Evolutionary conservation across 2,329 filamentous ascomycete genomes (phyloP).

Genomic region (Apiospora kogelbergensis): DNA sequence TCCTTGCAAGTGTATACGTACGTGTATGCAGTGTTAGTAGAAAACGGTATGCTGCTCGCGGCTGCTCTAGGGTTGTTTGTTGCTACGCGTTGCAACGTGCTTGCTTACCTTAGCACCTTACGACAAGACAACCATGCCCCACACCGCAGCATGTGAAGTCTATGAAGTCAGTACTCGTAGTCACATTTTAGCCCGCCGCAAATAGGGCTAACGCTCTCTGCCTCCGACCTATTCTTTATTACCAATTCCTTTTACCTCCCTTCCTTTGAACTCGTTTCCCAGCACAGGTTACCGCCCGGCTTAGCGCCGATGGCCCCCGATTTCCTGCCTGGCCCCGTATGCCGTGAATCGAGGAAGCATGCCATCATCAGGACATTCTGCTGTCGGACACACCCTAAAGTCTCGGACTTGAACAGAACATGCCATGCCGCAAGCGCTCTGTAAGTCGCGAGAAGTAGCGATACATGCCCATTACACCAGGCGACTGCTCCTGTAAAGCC

Average conservation of each 20-base stretch:
- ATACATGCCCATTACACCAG: not conserved
- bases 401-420: not conserved
- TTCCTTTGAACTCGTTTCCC: not conserved
- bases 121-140: not conserved
- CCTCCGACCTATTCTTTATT: not conserved
- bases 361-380: not conserved
- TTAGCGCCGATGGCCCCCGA: not conserved
- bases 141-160: not conserved
- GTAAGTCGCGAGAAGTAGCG: not conserved
- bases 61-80: not conserved
- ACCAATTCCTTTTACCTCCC: not conserved
- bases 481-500: no score
- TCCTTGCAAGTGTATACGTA: not conserved
- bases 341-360: not conserved
- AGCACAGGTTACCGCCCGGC: not conserved
- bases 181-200: not conserved
- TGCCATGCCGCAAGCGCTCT: not conserved
- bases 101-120: no score
- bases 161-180: constrained; percentile 7
- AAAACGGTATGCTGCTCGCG: not conserved
- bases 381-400: not conserved
- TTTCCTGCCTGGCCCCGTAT: not conserved
- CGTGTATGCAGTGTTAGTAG: not conserved
- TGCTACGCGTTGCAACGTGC: not conserved
- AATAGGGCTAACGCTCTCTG: not conserved